Evolutionary conservation across 441 rosid species (phyloP).

Genomic region (Erodium texanum): DNA sequence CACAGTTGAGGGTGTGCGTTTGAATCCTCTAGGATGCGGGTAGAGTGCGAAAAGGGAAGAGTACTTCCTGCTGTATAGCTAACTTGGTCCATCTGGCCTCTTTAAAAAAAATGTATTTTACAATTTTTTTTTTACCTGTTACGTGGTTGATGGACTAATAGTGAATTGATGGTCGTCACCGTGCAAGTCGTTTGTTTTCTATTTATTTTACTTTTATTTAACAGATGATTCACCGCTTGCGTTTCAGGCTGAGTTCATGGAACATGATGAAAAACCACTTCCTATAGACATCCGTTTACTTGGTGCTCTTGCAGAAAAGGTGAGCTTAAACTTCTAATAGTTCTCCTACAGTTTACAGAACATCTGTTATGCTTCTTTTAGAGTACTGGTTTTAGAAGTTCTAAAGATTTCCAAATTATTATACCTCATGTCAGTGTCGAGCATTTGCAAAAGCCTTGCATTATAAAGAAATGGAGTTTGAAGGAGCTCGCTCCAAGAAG

Average conservation of each 20-base stretch:
- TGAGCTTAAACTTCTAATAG: conserved; percentile 97
- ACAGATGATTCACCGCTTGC: background rate
- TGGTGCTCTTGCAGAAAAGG: conserved; percentile 99
- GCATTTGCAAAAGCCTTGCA: conserved; percentile 99
- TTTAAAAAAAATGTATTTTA: too few species aligned
- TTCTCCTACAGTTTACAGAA: too few species aligned
- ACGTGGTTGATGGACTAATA: background rate
- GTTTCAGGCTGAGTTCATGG: conserved; percentile 99
- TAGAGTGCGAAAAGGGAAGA: background rate
- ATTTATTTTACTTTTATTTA: conserved; percentile 9
- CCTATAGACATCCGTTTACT: conserved; percentile 99
- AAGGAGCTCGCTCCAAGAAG: conserved; percentile 80
- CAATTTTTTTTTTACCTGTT: too few species aligned
- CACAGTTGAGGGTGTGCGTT: background rate
- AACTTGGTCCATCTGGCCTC: background rate
- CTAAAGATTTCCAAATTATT: conserved; percentile 1
- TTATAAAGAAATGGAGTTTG: conserved; percentile 99
- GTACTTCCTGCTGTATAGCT: background rate
- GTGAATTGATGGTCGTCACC: background rate
- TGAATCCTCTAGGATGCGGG: background rate
- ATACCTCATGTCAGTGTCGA: conserved; percentile 52
- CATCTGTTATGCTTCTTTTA: background rate
- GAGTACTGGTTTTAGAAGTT: background rate
- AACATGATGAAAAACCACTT: conserved; percentile 96
- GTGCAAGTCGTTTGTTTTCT: background rate